phyloP scores from a whole-genome alignment of 2,329 filamentous ascomycete genomes.

The Diatrype stigma region DNA sequence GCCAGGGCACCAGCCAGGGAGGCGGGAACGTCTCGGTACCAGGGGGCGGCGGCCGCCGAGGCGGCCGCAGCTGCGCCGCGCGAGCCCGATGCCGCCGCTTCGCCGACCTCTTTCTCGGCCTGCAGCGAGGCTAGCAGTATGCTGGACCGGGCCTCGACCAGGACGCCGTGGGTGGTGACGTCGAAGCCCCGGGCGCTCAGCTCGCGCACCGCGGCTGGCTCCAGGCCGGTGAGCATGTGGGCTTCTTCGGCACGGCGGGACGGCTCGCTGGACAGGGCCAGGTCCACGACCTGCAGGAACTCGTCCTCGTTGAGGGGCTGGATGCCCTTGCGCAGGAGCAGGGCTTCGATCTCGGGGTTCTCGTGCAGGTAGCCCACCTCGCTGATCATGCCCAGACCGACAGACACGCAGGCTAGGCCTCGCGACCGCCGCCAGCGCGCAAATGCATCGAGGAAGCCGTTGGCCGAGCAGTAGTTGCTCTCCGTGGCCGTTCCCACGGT shows the following conservation, averaged over 20 bases:
- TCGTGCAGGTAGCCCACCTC: constrained; percentile 24
- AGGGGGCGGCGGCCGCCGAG: constrained; percentile 1
- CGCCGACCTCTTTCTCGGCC: neutral
- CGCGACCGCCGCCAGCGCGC: constrained; percentile 20
- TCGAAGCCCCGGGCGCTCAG: neutral
- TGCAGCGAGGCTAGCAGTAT: neutral
- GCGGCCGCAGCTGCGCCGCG: neutral
- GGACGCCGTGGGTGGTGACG: neutral
- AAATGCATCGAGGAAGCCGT: constrained; percentile 31
- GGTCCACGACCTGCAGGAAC: constrained; percentile 13
- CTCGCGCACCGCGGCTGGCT: neutral
- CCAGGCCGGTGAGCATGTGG: neutral
- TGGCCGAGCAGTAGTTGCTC: constrained; percentile 30
- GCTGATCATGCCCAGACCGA: constrained; percentile 22
- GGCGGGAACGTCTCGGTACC: neutral
- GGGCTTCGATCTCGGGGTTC: constrained; percentile 9
- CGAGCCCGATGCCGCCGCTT: neutral
- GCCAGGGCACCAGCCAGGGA: neutral
- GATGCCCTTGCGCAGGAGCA: constrained; percentile 5
- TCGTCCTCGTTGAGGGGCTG: constrained; percentile 9
- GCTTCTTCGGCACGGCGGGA: neutral
- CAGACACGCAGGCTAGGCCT: constrained; percentile 15
- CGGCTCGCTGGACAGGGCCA: too few species aligned
- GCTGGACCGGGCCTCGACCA: neutral
- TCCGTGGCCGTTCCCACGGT: constrained; percentile 28